phyloP scores from a whole-genome alignment of 106 monocot genomes.

The Hemerocallis citrina region DNA sequence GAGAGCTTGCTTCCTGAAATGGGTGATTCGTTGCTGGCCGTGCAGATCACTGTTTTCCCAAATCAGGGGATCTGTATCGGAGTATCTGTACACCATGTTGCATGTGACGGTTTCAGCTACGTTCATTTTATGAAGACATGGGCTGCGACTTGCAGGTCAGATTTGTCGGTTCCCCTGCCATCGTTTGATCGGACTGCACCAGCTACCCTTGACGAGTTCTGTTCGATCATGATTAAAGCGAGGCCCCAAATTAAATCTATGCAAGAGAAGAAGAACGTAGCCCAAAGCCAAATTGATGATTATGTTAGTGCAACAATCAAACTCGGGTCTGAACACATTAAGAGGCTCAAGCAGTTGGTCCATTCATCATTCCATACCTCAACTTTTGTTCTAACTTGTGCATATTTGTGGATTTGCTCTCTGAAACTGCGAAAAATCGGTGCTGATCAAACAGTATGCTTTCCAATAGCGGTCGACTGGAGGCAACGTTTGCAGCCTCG shows the following conservation, averaged over 20 bases:
- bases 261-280: too few relatives aligned
- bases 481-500: too few relatives aligned
- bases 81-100: slow-evolving; percentile 19
- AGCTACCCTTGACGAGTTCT: not conserved
- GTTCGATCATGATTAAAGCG: not conserved
- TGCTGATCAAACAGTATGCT: too few relatives aligned
- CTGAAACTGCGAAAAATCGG: too few relatives aligned
- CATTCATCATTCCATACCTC: too few relatives aligned
- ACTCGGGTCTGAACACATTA: not conserved
- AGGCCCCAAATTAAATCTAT: not conserved
- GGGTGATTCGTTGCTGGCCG: too few relatives aligned
- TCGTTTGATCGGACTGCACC: slow-evolving; percentile 7
- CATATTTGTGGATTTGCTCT: too few relatives aligned
- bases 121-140: slow-evolving; percentile 35
- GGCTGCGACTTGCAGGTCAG: slow-evolving; percentile 13
- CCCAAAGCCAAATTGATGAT: too few relatives aligned
- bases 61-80: slow-evolving; percentile 24
- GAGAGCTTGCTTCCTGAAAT: slow-evolving; percentile 3
- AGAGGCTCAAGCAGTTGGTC: too few relatives aligned
- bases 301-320: slow-evolving; percentile 8
- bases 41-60: slow-evolving; percentile 37
- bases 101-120: slow-evolving; percentile 28
- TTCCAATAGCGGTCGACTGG: too few relatives aligned
- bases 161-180: too few relatives aligned
- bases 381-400: too few relatives aligned